Conservation (phyloP, 306 rosid species). For the Glycine soja region DNA sequence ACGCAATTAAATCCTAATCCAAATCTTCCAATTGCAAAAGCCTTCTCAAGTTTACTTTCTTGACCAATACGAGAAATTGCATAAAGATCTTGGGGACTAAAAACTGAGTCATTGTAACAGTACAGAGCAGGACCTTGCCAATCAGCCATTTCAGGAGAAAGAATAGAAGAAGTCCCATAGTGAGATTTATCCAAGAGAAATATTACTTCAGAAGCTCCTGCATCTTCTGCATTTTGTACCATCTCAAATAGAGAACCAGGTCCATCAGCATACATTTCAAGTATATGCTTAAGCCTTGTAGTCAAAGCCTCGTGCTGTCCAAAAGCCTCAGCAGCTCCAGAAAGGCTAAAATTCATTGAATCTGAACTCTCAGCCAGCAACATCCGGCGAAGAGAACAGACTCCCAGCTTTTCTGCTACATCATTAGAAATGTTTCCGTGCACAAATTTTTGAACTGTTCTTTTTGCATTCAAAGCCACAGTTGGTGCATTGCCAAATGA, state of each 20-base stretch:
- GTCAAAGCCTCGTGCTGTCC: conserved; percentile 99
- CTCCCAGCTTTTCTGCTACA: conserved; percentile 97
- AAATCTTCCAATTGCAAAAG: conserved; percentile 98
- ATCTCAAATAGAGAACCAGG: conserved; percentile 95
- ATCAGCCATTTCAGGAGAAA: conserved; percentile 99
- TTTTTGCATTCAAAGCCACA: conserved; percentile 65
- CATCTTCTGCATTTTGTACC: conserved; percentile 99
- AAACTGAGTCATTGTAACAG: conserved; percentile 90
- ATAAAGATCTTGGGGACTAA: conserved; percentile 96
- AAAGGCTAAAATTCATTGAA: conserved; percentile 92
- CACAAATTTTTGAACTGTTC: conserved; percentile 82
- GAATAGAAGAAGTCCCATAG: conserved; percentile 92
- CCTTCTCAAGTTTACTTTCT: conserved; percentile 97
- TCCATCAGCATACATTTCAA: conserved; percentile 99
- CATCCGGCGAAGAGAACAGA: conserved; percentile 89
- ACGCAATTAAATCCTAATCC: conserved; percentile 98
- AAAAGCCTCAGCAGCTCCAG: conserved; percentile 98
- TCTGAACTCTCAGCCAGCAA: conserved; percentile 97
- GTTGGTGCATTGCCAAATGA: conserved; percentile 66
- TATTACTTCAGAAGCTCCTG: conserved; percentile 92
- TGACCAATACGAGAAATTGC: conserved; percentile 99
- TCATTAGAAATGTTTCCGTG: conserved; percentile 97
- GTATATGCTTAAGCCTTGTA: conserved; percentile 96
- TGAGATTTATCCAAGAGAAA: conserved; percentile 95
- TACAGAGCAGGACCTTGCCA: conserved; percentile 99